Percentiles rank a stretch among this genome's conserved stretches.
phyloP scores from a whole-genome alignment of 108 stramenopile species.

The Stephanodiscus minutulus region DNA sequence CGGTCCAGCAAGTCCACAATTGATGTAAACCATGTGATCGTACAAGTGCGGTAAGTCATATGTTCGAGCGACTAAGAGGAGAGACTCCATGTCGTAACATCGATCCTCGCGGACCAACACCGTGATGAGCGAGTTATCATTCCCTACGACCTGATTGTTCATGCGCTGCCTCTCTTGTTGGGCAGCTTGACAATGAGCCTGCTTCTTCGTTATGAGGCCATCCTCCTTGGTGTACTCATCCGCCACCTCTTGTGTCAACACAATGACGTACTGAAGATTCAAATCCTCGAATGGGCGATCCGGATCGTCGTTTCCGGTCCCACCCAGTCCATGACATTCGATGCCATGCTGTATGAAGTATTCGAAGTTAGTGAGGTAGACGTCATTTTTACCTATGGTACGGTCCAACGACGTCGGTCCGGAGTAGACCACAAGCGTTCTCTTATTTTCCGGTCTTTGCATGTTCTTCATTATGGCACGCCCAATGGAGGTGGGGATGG shows the following conservation, averaged over 20 bases:
- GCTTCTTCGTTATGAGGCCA: slow-evolving; percentile 38
- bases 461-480: slow-evolving; percentile 16
- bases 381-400: slow-evolving; percentile 51
- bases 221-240: slow-evolving; percentile 33
- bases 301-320: slow-evolving; percentile 11
- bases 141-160: slow-evolving; percentile 10
- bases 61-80: slow-evolving; percentile 24
- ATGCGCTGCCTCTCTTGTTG: slow-evolving; percentile 10
- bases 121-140: slow-evolving; percentile 23
- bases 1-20: slow-evolving; percentile 59
- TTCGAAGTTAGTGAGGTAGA: slow-evolving; percentile 57
- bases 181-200: slow-evolving; percentile 23
- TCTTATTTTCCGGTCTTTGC: slow-evolving; percentile 28
- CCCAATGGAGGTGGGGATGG: slow-evolving; percentile 12
- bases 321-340: slow-evolving; percentile 41
- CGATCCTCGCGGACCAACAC: slow-evolving; percentile 42
- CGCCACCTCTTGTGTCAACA: slow-evolving; percentile 45
- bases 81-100: slow-evolving; percentile 64
- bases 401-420: slow-evolving; percentile 54
- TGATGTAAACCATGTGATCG: slow-evolving; percentile 58
- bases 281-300: slow-evolving; percentile 12
- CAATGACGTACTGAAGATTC: slow-evolving; percentile 42
- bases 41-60: slow-evolving; percentile 31
- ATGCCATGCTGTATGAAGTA: slow-evolving; percentile 57
- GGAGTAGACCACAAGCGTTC: slow-evolving; percentile 54